Percentiles rank a stretch among this genome's conserved stretches.
phyloP scores from a whole-genome alignment of 2,329 filamentous ascomycete species.

The Anthostomella pinea region DNA sequence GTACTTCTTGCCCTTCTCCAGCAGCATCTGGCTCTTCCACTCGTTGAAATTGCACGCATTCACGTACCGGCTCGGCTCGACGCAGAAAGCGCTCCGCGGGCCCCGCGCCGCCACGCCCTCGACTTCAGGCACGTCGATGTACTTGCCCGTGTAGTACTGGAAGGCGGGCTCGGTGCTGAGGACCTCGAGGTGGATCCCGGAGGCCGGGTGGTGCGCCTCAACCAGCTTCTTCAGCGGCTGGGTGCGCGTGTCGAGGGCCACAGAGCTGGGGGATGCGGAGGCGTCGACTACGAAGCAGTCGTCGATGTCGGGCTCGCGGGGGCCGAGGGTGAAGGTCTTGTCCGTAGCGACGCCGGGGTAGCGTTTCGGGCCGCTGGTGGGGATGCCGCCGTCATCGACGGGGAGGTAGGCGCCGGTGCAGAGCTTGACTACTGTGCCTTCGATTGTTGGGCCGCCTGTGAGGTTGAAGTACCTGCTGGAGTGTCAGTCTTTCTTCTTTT shows the following conservation, averaged over 20 bases:
- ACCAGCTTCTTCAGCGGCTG: constrained; percentile 65
- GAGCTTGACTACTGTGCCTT: constrained; percentile 65
- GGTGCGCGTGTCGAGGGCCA: constrained; percentile 65
- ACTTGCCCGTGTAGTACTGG: constrained; percentile 92
- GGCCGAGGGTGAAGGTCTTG: constrained; percentile 69
- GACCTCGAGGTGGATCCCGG: constrained; percentile 79
- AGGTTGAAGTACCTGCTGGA: constrained; percentile 62
- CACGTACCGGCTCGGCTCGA: constrained; percentile 88
- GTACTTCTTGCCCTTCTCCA: constrained; percentile 83
- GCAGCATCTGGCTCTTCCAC: constrained; percentile 73
- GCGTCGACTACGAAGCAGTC: constrained; percentile 81
- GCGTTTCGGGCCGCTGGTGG: constrained; percentile 61
- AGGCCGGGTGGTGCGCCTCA: constrained; percentile 69
- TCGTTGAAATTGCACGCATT: constrained; percentile 80
- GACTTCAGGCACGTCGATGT: constrained; percentile 71
- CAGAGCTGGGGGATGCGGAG: constrained; percentile 48
- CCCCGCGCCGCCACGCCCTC: constrained; percentile 62
- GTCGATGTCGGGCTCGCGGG: constrained; percentile 73
- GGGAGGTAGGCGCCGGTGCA: constrained; percentile 65
- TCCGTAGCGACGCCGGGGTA: constrained; percentile 65
- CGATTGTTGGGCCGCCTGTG: constrained; percentile 48
- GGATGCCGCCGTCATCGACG: constrained; percentile 71
- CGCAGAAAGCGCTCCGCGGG: constrained; percentile 76
- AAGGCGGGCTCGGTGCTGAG: constrained; percentile 91
- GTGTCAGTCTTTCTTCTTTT: constrained; percentile 2